A percentile compares a stretch with the other conserved stretches of the same genome.
phyloP scores from a whole-genome alignment of 768 basidiomycete genomes.

The Lactarius evosmus region DNA sequence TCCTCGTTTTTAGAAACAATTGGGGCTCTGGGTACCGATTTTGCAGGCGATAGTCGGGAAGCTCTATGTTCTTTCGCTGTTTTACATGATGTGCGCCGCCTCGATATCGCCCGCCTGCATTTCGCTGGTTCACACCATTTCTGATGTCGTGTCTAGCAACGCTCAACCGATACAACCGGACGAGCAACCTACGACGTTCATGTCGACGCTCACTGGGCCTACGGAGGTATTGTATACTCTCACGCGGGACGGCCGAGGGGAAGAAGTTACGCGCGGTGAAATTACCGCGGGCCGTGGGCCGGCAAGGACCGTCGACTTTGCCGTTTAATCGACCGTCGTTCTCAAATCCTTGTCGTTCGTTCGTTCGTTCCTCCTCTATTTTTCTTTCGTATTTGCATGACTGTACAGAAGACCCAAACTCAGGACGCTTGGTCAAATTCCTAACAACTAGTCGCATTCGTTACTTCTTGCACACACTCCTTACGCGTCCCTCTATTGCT shows the following conservation, averaged over 20 bases:
- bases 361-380: too few species aligned
- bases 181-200: neutral
- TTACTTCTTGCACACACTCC: neutral
- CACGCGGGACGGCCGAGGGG: neutral
- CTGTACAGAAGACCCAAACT: neutral
- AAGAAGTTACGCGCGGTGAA: neutral
- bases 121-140: neutral
- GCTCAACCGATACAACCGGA: neutral
- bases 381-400: neutral
- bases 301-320: neutral
- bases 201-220: constrained; percentile 11
- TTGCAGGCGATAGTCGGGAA: constrained; percentile 13
- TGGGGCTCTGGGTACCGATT: constrained; percentile 4
- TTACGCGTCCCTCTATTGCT: neutral
- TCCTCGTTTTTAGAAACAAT: neutral
- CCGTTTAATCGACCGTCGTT: neutral
- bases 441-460: neutral
- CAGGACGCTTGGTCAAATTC: neutral
- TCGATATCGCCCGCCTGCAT: neutral
- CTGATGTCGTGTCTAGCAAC: constrained; percentile 7
- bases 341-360: neutral
- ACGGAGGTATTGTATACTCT: neutral
- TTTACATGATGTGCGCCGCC: constrained; percentile 13
- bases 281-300: too few species aligned
- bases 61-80: constrained; percentile 22